Conservation (phyloP, 2,329 filamentous ascomycete genomes). For the Penicillium rolfsii region DNA sequence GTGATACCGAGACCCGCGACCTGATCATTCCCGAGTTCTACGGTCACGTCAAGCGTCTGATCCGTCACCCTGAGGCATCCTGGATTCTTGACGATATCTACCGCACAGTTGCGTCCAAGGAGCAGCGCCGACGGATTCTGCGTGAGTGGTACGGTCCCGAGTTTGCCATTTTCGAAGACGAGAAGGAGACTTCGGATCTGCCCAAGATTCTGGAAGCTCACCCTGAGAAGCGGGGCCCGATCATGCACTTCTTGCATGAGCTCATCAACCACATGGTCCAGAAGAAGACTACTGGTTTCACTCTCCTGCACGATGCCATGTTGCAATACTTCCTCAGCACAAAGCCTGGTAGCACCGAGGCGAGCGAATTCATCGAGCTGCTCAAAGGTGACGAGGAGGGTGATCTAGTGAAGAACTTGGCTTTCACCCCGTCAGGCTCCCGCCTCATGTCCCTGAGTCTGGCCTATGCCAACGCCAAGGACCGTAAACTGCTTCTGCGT, state of each 20-base stretch:
- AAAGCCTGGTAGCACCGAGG: conserved; percentile 75
- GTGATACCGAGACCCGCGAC: conserved; percentile 82
- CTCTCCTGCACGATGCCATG: conserved; percentile 98
- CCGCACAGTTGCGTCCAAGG: conserved; percentile 78
- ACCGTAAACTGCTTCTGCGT: conserved; percentile 84
- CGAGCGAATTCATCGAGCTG: conserved; percentile 83
- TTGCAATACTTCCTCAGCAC: conserved; percentile 89
- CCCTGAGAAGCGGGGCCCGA: conserved; percentile 82
- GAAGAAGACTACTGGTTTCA: conserved; percentile 96
- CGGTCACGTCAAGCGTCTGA: conserved; percentile 86
- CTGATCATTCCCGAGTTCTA: conserved; percentile 94
- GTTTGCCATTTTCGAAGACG: conserved; percentile 76
- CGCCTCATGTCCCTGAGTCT: conserved; percentile 79
- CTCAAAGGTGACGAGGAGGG: conserved; percentile 90
- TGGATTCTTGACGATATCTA: conserved; percentile 99
- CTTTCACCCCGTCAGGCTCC: conserved; percentile 88
- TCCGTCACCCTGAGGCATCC: conserved; percentile 92
- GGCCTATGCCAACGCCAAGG: conserved; percentile 85
- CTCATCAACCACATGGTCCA: conserved; percentile 92
- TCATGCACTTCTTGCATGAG: conserved; percentile 82
- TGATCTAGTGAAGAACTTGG: conserved; percentile 90
- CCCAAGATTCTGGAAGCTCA: conserved; percentile 72
- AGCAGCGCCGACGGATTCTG: conserved; percentile 82
- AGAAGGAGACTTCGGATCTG: conserved; percentile 64
- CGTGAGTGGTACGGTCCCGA: conserved; percentile 97